Evolutionary conservation across 345 rosid species (phyloP).

Genomic region (Gossypium australe): DNA sequence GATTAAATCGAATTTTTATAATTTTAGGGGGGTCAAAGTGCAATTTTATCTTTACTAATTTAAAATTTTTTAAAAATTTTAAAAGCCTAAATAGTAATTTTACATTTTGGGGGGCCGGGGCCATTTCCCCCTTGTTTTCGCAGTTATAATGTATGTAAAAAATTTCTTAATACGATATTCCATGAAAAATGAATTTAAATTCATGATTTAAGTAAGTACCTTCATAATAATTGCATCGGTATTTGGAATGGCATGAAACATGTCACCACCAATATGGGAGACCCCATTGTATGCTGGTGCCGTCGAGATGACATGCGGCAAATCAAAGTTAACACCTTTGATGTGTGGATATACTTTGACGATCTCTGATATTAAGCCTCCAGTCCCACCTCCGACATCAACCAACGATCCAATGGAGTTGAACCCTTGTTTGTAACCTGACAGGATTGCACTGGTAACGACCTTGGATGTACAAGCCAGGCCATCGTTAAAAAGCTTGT

Average conservation of each 20-base stretch:
- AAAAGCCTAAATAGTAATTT: too few relatives aligned
- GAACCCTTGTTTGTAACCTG: not conserved
- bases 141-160: too few relatives aligned
- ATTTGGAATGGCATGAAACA: not conserved
- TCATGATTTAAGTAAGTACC: not conserved
- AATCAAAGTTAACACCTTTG: not conserved
- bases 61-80: too few relatives aligned
- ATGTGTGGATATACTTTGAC: not conserved
- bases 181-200: too few relatives aligned
- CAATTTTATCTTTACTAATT: too few relatives aligned
- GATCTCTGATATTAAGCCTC: not conserved
- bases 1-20: too few relatives aligned
- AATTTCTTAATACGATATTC: too few relatives aligned
- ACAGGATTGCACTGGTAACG: slow-evolving; percentile 9
- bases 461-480: slow-evolving; percentile 23
- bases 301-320: not conserved
- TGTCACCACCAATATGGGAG: not conserved
- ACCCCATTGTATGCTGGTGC: not conserved
- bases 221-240: not conserved
- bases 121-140: too few relatives aligned
- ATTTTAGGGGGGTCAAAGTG: too few relatives aligned
- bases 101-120: too few relatives aligned
- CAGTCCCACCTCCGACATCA: not conserved
- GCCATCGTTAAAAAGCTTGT: slow-evolving; percentile 20
- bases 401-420: not conserved